A percentile compares a stretch with the other conserved stretches of the same genome.
These are phyloP conservation scores for Suillus fuscotomentosus DNA, from an alignment of 768 basidiomycete species.

Conservation along the genomic window DNA sequence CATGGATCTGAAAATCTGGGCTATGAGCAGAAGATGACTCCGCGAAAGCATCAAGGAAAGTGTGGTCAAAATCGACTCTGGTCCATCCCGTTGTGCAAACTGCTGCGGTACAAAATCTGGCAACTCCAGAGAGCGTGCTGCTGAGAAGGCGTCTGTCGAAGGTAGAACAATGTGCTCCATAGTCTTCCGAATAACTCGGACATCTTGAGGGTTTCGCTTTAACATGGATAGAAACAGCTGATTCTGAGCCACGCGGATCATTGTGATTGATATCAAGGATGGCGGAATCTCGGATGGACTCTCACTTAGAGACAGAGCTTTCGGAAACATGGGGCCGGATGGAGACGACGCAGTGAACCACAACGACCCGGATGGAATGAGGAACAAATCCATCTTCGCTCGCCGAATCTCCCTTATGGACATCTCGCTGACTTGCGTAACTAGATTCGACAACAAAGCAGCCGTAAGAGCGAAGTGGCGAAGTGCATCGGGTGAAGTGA, in stretches of 20 bases:
- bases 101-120: conserved; percentile 48
- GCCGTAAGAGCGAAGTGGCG: conserved; percentile 52
- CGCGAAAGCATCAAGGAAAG: conserved; percentile 64
- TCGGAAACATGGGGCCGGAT: conserved; percentile 60
- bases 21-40: conserved; percentile 66
- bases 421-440: conserved; percentile 67
- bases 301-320: conserved; percentile 32
- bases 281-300: conserved; percentile 41
- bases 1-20: conserved; percentile 71
- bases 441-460: conserved; percentile 58
- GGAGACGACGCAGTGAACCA: conserved; percentile 66
- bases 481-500: conserved; percentile 43
- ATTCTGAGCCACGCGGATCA: conserved; percentile 72
- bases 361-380: conserved; percentile 68
- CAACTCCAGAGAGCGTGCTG: conserved; percentile 36
- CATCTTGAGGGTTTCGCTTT: conserved; percentile 64
- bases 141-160: conserved; percentile 31
- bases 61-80: conserved; percentile 30
- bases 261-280: conserved; percentile 51
- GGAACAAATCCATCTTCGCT: conserved; percentile 65
- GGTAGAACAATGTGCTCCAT: conserved; percentile 63
- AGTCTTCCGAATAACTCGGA: conserved; percentile 63
- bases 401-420: conserved; percentile 70
- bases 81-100: conserved; percentile 1
- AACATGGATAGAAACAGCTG: conserved; percentile 63